Conservation (phyloP, 306 rosid species). For the apple (Malus domestica) region DNA sequence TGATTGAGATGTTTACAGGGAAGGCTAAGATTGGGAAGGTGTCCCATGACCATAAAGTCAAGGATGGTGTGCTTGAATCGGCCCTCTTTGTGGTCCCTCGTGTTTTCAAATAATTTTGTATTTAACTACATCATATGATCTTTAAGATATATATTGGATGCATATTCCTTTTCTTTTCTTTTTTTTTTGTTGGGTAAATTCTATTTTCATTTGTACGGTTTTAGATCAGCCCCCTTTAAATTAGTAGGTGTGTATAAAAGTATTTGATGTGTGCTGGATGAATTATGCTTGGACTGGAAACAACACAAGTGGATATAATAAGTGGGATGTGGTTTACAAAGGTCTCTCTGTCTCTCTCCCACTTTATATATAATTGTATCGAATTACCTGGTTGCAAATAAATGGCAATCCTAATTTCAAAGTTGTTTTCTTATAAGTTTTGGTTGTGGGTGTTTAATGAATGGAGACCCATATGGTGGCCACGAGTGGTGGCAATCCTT, state of each 20-base stretch:
- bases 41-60: conserved; percentile 57
- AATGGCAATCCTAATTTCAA: too few species aligned
- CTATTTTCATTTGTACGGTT: background rate
- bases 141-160: conserved; percentile 25
- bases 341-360: too few species aligned
- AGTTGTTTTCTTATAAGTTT: too few species aligned
- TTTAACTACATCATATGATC: background rate
- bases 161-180: conserved; percentile 70
- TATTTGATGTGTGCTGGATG: conserved; percentile 49
- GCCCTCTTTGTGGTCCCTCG: conserved; percentile 59
- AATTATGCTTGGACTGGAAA: conserved; percentile 71
- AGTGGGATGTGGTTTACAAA: conserved; percentile 61
- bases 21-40: conserved; percentile 51
- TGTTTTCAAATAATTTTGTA: background rate
- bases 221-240: background rate
- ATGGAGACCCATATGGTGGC: too few species aligned
- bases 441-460: too few species aligned
- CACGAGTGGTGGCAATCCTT: too few species aligned
- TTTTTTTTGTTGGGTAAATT: conserved; percentile 67
- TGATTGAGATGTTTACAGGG: conserved; percentile 43
- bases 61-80: conserved; percentile 62
- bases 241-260: background rate
- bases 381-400: too few species aligned
- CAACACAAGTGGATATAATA: conserved; percentile 51
- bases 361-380: too few species aligned